Conservation (phyloP, 106 monocot genomes). For the Acorus calamus region DNA sequence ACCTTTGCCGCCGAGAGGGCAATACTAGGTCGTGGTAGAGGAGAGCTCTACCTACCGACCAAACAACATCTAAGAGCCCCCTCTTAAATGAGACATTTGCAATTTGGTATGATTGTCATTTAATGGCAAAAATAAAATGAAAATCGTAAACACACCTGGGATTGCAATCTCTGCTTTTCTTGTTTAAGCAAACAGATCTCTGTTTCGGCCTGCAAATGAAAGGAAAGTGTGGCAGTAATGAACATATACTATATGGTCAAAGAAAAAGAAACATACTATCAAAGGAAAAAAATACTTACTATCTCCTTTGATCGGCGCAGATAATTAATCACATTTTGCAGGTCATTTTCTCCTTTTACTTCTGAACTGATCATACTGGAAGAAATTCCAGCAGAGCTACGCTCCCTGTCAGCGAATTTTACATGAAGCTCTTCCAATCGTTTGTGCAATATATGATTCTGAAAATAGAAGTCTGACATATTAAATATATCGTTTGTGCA, state of each 20-base stretch:
- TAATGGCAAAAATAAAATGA: neutral
- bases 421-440: constrained; percentile 68
- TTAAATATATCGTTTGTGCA: no score
- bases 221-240: neutral
- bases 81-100: no score
- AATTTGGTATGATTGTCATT: no score
- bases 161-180: constrained; percentile 73
- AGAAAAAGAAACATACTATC: neutral
- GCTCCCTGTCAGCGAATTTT: constrained; percentile 64
- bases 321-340: constrained; percentile 70
- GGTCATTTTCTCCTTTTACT: constrained; percentile 43
- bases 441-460: constrained; percentile 75
- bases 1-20: no score
- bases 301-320: constrained; percentile 91
- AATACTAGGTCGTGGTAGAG: no score
- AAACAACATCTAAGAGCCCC: no score
- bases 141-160: constrained; percentile 39
- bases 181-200: constrained; percentile 73
- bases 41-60: no score
- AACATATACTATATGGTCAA: neutral
- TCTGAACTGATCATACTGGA: constrained; percentile 16
- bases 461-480: constrained; percentile 9
- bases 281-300: constrained; percentile 32
- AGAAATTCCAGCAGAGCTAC: constrained; percentile 26
- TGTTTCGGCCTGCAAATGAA: constrained; percentile 56